A percentile compares a stretch with the other conserved stretches of the same genome.
Evolutionary conservation across 805 yeast genomes (phyloP).

Genomic region (Sugiyamaella smithiae): DNA sequence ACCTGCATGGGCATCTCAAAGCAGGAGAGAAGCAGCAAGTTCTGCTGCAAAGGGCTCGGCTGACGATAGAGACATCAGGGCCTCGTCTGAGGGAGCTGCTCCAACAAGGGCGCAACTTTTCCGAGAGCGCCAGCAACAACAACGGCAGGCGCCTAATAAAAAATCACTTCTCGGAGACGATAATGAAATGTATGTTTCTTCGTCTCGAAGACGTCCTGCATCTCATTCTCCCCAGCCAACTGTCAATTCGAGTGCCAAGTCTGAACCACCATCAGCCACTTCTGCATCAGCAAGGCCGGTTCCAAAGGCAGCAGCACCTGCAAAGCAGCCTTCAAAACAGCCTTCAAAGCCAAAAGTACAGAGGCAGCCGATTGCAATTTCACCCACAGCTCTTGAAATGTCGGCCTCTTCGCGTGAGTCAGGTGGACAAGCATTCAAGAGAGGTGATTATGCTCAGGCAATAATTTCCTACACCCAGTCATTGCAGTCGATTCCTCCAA

Average conservation of each 20-base stretch:
- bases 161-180: conserved; percentile 14
- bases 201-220: conserved; percentile 19
- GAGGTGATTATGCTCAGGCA: conserved; percentile 81
- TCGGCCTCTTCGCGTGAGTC: conserved; percentile 32
- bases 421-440: conserved; percentile 63
- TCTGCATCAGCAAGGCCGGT: conserved; percentile 5
- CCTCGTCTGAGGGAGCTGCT: conserved; percentile 9
- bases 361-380: conserved; percentile 26
- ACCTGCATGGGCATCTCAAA: not conserved
- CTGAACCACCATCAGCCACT: conserved; percentile 2
- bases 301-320: conserved; percentile 19
- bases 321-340: conserved; percentile 19
- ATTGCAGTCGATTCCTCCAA: conserved; percentile 54
- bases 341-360: conserved; percentile 19
- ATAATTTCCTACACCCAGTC: conserved; percentile 56
- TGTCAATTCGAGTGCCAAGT: no score
- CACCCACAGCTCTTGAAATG: conserved; percentile 33
- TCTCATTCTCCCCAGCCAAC: not conserved
- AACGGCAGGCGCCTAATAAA: not conserved
- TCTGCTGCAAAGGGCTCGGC: not conserved
- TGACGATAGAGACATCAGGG: not conserved
- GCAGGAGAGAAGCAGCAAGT: not conserved
- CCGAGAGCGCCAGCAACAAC: conserved; percentile 13
- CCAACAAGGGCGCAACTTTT: conserved; percentile 27
- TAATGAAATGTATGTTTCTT: conserved; percentile 20